Evolutionary conservation across 2,329 filamentous ascomycete genomes (phyloP).

Genomic region (Scedosporium apiospermum): DNA sequence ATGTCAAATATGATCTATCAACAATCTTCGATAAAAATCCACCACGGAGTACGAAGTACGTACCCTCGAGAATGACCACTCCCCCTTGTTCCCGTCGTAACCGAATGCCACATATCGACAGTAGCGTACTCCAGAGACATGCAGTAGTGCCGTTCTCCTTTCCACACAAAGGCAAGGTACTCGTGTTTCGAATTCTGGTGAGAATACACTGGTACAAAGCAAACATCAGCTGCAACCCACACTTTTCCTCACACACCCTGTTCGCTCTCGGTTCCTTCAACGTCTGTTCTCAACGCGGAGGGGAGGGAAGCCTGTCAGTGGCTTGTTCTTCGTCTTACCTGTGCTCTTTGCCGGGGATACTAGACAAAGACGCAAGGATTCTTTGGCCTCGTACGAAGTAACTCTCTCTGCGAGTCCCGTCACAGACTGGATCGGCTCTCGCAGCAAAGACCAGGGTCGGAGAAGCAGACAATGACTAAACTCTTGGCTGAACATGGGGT

Average conservation of each 20-base stretch:
- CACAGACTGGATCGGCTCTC: too few species aligned
- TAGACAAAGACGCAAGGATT: neutral
- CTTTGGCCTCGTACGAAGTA: too few species aligned
- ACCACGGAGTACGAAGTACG: too few species aligned
- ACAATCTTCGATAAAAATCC: too few species aligned
- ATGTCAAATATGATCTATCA: neutral
- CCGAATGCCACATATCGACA: neutral
- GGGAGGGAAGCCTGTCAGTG: neutral
- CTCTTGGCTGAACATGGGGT: too few species aligned
- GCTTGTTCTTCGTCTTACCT: neutral
- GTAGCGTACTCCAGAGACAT: neutral
- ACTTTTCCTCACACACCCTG: neutral
- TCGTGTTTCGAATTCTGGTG: conserved; percentile 1
- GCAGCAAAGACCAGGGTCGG: too few species aligned
- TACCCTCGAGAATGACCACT: too few species aligned
- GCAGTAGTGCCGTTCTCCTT: neutral
- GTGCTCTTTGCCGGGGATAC: neutral
- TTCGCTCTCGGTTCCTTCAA: neutral
- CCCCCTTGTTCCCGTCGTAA: neutral
- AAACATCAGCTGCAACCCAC: neutral
- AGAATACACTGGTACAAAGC: neutral
- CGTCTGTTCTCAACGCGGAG: neutral
- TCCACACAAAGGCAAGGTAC: neutral
- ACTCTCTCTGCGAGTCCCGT: too few species aligned
- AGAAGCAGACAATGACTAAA: too few species aligned